A percentile compares a stretch with the other conserved stretches of the same genome.
These are phyloP conservation scores for Lentinus brumalis DNA, from an alignment of 768 basidiomycete genomes.

Conservation along the genomic window DNA sequence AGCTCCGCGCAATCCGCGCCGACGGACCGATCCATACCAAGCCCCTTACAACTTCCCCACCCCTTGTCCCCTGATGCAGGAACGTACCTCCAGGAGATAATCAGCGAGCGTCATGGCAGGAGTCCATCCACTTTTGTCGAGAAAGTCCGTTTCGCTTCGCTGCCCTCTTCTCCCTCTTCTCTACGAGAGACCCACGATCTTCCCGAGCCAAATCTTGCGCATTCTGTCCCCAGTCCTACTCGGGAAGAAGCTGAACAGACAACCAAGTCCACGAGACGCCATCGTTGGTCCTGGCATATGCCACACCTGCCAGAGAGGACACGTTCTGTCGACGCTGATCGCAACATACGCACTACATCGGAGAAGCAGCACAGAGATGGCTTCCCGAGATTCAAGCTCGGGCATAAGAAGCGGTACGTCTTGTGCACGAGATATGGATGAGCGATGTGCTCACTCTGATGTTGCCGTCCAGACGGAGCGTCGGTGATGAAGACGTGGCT, in stretches of 20 bases:
- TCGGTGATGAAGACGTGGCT: not conserved
- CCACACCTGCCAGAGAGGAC: not conserved
- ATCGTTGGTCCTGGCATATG: conserved; percentile 17
- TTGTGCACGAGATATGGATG: not conserved
- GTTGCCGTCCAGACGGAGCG: not conserved
- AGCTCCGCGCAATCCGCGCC: conserved; percentile 6
- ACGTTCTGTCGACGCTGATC: not conserved
- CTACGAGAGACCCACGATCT: not conserved
- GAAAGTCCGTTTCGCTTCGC: not conserved
- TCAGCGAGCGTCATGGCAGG: conserved; percentile 9
- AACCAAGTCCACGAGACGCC: not conserved
- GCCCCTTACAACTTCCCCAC: conserved; percentile 64
- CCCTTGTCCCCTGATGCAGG: conserved; percentile 39
- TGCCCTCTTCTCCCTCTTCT: conserved; percentile 5
- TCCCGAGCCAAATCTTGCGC: not conserved
- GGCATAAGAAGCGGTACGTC: conserved; percentile 16
- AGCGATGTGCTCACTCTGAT: not conserved
- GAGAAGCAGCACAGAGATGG: not conserved
- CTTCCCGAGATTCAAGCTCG: not conserved
- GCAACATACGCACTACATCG: not conserved
- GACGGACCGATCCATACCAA: conserved; percentile 60
- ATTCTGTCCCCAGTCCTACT: not conserved
- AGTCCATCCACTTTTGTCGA: not conserved
- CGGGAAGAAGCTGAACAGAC: not conserved
- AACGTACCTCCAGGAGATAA: conserved; percentile 29